These are phyloP conservation scores for Phytophthora syringae DNA, from an alignment of 352 stramenopile species.

Conservation along the genomic window DNA sequence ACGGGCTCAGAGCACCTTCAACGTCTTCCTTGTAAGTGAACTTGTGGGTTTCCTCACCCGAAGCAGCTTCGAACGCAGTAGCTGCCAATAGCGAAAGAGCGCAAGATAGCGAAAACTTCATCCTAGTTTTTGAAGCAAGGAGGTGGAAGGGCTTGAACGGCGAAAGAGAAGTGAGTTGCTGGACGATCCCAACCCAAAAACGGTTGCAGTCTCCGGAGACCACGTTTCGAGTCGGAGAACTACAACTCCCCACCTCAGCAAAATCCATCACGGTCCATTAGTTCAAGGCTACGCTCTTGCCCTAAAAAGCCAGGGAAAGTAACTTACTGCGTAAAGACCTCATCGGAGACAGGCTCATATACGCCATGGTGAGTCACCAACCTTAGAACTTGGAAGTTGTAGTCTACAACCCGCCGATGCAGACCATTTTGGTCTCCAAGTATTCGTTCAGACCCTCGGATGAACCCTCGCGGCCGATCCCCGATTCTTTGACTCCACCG, in stretches of 20 bases:
- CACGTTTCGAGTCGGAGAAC: constrained; percentile 10
- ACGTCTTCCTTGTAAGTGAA: constrained; percentile 22
- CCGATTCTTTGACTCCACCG: constrained; percentile 89
- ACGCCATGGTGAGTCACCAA: too few species aligned
- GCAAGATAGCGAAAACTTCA: constrained; percentile 12
- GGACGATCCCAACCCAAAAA: too few species aligned
- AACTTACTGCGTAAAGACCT: neutral
- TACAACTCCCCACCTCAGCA: neutral
- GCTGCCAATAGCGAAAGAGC: constrained; percentile 1
- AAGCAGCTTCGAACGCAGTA: neutral
- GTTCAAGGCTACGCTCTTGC: constrained; percentile 1
- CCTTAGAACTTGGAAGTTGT: too few species aligned
- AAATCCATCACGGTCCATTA: neutral
- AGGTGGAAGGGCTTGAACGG: neutral
- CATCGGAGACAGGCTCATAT: constrained; percentile 8
- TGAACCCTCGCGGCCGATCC: constrained; percentile 89
- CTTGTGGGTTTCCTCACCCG: constrained; percentile 1
- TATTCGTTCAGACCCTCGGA: constrained; percentile 93
- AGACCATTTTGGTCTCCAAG: constrained; percentile 96
- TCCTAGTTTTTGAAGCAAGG: neutral
- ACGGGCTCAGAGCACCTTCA: constrained; percentile 19
- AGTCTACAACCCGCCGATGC: constrained; percentile 61
- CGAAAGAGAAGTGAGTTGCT: constrained; percentile 13
- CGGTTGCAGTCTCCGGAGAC: neutral
- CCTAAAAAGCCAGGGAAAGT: neutral